phyloP scores from a whole-genome alignment of 371 early-diverging fungal genomes.

The Basidiobolus meristosporus region DNA sequence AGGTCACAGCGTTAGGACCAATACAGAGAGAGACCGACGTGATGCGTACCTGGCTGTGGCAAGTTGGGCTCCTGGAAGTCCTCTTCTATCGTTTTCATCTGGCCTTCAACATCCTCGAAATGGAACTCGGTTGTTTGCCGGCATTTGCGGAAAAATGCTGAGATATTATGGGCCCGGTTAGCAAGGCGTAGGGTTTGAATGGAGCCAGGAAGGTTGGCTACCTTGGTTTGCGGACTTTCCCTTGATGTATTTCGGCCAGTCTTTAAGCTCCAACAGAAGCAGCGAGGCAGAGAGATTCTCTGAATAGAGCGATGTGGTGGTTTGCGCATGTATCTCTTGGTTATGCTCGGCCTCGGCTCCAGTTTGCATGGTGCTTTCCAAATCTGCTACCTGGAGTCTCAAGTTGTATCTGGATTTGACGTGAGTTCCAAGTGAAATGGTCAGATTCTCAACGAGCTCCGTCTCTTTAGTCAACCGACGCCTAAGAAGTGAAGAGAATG shows the following conservation, averaged over 20 bases:
- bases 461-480: conserved; percentile 2
- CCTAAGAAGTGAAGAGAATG: neutral
- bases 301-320: conserved; percentile 42
- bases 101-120: conserved; percentile 44
- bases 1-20: neutral
- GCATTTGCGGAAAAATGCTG: conserved; percentile 42
- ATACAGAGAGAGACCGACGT: neutral
- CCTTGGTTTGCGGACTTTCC: conserved; percentile 44
- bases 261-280: conserved; percentile 28
- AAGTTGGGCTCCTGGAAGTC: conserved; percentile 13
- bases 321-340: conserved; percentile 47
- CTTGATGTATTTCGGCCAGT: conserved; percentile 32
- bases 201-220: conserved; percentile 5
- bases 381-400: conserved; percentile 29
- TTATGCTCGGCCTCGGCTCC: conserved; percentile 24
- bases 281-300: conserved; percentile 39
- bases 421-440: conserved; percentile 47
- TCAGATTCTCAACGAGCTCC: conserved; percentile 48
- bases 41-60: too few species aligned
- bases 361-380: conserved; percentile 21
- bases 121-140: conserved; percentile 57
- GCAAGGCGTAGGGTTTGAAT: too few species aligned
- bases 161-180: neutral
- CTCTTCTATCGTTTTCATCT: conserved; percentile 27
- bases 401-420: conserved; percentile 50